phyloP scores from a whole-genome alignment of 257 asterid genomes.

The Solanum microdontum region DNA sequence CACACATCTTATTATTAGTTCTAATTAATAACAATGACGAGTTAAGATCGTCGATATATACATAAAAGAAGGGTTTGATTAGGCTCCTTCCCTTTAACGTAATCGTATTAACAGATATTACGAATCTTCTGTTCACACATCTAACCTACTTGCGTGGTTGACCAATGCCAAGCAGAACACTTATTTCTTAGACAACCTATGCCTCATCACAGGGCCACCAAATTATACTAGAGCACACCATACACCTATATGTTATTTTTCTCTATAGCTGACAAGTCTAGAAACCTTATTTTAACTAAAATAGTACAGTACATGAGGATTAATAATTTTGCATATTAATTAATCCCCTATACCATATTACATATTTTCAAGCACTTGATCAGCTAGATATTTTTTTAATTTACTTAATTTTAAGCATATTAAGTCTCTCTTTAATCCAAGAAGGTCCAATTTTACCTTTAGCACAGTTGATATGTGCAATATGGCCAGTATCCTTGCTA shows the following conservation, averaged over 20 bases:
- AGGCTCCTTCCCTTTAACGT: not conserved
- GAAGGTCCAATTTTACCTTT: not conserved
- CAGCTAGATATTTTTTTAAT: not conserved
- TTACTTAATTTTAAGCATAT: not conserved
- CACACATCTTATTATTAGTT: not conserved
- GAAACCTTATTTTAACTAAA: not conserved
- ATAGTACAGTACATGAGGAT: not conserved
- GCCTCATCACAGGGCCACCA: not conserved
- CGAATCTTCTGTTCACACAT: no score
- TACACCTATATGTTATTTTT: not conserved
- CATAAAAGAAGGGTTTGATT: not conserved
- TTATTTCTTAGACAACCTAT: not conserved
- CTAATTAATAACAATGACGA: not conserved
- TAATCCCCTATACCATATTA: not conserved
- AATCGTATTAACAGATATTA: no score
- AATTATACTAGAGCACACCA: not conserved
- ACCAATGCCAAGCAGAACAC: not conserved
- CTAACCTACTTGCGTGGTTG: not conserved
- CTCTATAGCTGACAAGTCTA: not conserved
- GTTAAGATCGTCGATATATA: not conserved
- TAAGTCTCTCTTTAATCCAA: not conserved
- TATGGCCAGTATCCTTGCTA: not conserved
- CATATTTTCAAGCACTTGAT: not conserved
- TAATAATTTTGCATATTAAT: not conserved
- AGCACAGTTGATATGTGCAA: not conserved